These are phyloP conservation scores for Mycosarcoma mackinlayi DNA, from an alignment of 1,284 basidiomycete genomes.

Conservation along the genomic window DNA sequence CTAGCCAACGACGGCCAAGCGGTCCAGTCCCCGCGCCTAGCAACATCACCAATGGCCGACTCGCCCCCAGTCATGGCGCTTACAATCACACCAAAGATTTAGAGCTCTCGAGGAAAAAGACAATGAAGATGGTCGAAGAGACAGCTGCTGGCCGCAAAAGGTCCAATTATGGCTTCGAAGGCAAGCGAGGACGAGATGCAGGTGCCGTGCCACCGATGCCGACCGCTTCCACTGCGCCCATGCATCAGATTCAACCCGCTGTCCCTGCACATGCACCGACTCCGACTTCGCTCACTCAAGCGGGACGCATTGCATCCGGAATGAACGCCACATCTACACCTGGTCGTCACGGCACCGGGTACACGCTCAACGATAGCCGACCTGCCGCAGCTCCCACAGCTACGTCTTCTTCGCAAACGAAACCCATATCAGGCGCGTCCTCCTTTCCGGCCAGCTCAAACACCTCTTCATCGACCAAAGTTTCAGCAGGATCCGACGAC, in stretches of 20 bases:
- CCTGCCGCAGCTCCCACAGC: constrained; percentile 1
- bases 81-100: constrained; percentile 6
- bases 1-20: constrained; percentile 10
- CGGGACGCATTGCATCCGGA: constrained; percentile 21
- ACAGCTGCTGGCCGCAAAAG: constrained; percentile 35
- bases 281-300: background rate
- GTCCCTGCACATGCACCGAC: background rate
- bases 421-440: background rate
- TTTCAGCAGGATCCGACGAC: constrained; percentile 19
- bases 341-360: constrained; percentile 14
- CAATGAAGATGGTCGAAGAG: constrained; percentile 61
- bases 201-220: background rate
- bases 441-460: constrained; percentile 9
- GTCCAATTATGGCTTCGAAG: constrained; percentile 24
- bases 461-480: constrained; percentile 16
- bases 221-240: background rate
- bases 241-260: background rate
- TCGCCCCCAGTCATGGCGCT: background rate
- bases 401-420: background rate
- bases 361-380: constrained; percentile 11
- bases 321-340: constrained; percentile 12
- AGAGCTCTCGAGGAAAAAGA: constrained; percentile 51
- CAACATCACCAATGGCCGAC: constrained; percentile 4
- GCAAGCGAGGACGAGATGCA: constrained; percentile 1
- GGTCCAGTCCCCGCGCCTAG: constrained; percentile 16